Evolutionary conservation across 2,329 filamentous ascomycete species (phyloP), one percentile per base, ranked within the genome.

Genomic region (Lachnellula subtilissima): DNA sequence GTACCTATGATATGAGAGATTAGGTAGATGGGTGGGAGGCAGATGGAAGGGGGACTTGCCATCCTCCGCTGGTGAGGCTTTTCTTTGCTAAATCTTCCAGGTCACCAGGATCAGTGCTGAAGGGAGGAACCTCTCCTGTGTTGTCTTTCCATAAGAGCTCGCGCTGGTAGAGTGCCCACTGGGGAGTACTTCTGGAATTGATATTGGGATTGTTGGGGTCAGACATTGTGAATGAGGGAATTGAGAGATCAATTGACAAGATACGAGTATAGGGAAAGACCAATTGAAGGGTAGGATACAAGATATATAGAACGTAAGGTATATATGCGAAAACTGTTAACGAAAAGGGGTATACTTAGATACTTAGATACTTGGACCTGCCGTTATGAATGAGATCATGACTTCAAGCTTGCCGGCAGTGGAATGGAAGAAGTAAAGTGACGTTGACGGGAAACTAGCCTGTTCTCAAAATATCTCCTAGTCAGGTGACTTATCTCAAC

Each of bases 11-110:
- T 17, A 8, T 45, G 6, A 11, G 11, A 15, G 19, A 19, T 22
- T 23, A 19, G n/a, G 7, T 22, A 5, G 22, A 45, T 3, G 2
- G 6, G 7, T 14, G 43, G 37, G 32, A 15, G 46, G 12, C n/a
- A 37, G 39, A 5, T 17, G 36, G 28, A 23, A 5, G n/a, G 49
- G 32, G 46, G 6, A 37, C 46, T 17, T 62, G 63, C 79, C 82
- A 85, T 62, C 83, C 82, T 42, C 77, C 77, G 65, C 82, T 71
- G 17, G 77, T 80, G 40, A 87, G 74, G 37, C 76, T 80, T 58
- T 81, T 71, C 61, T 78, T 76, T 15, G 83, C 83, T 15, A 77
- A 73, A 48, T 79, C 74, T 69, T 86, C 81, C n/a, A 86, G 75
- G 53, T 82, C 78, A 52, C 72, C 77, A 0, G 83, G 82, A 25